Base-by-base conservation (phyloP, 176 grass and related monocot species). In the Bolboschoenus planiculmis region DNA sequence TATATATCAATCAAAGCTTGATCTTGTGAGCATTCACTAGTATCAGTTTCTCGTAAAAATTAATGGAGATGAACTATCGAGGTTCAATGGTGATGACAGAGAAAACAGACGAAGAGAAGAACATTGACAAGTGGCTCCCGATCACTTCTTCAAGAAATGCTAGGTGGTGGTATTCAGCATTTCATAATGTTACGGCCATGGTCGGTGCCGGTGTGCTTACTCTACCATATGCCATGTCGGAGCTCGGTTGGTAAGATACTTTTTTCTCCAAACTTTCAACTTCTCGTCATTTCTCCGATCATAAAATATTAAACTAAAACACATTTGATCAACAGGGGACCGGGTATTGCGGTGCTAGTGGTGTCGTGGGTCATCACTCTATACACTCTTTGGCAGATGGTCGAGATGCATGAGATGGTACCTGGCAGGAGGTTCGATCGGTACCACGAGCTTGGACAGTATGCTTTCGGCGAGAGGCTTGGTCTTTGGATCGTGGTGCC, bases 401-500 rank as follows among this genome's bases (percentile, higher is more conserved):
- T 91, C 54, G 87, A 91, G 56, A 91, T 91, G 90, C 90, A 91
- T 56, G 90, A 91, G 81, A 87, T 88, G 81, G 87, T 94, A 0
- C 87, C 85, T 0, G 92, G 92, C 4, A 86, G 78, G 87, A 83
- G 92, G 1, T 94, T 94, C 54, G 92, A 94, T 55, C 61, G 92
- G 3, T 94, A 92, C 81, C 92, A 95, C 34, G 92, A 95, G 86
- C 90, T 90, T 0, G 90, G 92, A 1, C 92, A 95, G 51, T 60
- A 95, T 48, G 92, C 92, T 0, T 95, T 95, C 51, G 92, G 92
- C 13, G 56, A 87, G 0, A 85, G 62, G 48, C 86, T 95, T 0
- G 90, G 92, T 4, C 84, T 95, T 4, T 95, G 88, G 89, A 94
- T 94, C 37, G 85, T 94, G 15, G 87, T 91, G 1, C 93, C 93